A percentile compares a stretch with the other conserved stretches of the same genome.
Conservation (phyloP, 2,329 filamentous ascomycete species). For the Leptosphaerulina australis region DNA sequence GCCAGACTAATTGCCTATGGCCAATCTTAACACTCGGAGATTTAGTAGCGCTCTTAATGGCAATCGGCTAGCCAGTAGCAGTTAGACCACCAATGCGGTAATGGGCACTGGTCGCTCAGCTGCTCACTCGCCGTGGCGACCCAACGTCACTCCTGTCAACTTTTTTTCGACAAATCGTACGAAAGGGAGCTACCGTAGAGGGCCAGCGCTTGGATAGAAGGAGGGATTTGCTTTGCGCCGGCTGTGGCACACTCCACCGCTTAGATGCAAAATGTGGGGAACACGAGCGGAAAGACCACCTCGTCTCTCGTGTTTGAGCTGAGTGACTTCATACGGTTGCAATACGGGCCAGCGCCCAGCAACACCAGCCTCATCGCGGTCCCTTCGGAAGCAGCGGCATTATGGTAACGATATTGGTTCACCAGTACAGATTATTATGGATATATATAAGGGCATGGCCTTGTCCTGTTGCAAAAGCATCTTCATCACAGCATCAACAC, state of each 20-base stretch:
- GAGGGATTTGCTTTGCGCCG: conserved; percentile 1
- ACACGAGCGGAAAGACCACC: conserved; percentile 8
- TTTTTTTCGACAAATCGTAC: conserved; percentile 7
- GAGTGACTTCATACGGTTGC: conserved; percentile 30
- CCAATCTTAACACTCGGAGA: conserved; percentile 14
- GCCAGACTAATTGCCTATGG: neutral
- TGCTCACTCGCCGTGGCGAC: conserved; percentile 8
- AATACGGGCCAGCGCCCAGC: conserved; percentile 18
- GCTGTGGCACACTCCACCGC: conserved; percentile 14
- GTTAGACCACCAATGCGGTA: neutral
- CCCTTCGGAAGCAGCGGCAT: conserved; percentile 5
- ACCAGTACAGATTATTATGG: neutral
- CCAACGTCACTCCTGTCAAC: conserved; percentile 4
- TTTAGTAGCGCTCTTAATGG: neutral
- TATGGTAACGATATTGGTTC: conserved; percentile 1
- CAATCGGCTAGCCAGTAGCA: neutral
- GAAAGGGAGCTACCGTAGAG: neutral
- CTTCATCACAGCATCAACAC: conserved; percentile 14
- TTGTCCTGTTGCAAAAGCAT: neutral
- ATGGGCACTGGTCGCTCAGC: neutral
- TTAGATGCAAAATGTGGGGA: conserved; percentile 19
- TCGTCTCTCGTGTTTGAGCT: conserved; percentile 20
- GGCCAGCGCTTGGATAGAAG: neutral
- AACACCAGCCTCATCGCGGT: conserved; percentile 19
- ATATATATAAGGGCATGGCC: conserved; percentile 25